Base-by-base conservation (phyloP, 2,329 filamentous ascomycete species). In the Beauveria sp. region DNA sequence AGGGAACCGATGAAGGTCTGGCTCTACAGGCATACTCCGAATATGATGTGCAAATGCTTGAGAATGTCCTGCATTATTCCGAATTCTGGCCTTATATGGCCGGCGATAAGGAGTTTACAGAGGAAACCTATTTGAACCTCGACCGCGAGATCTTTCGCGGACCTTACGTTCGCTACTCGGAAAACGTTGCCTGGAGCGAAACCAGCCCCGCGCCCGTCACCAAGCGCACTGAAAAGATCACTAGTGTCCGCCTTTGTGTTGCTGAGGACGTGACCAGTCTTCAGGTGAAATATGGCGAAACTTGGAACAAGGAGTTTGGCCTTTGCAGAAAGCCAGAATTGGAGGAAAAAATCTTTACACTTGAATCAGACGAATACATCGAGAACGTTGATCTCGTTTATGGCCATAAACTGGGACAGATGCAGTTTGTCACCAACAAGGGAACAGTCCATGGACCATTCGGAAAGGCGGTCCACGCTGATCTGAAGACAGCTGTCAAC, bases 101-200 rank as follows among this genome's bases (percentile, higher is more conserved):
- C 9, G 56, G 45, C 14, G 43, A 20, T 16, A 16, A 4, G 10
- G 5, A 20, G 9, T 24, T 50, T 28, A n/a, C 58, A 2, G n/a
- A 12, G 8, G 16, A 6, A 12, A 20, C 20, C 3, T 49, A 7
- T 38, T 49, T 6, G 38, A 34, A 9, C n/a, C 20, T 53, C 14
- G 58, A 61, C n/a, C 49, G 50, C 18, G 58, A 61, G 26, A 42
- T 61, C 40, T 61, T 61, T 22, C n/a, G n/a, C 12, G 58, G 58
- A 1, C 58, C 58, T 2, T 53, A 31, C 40, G n/a, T n/a, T 9
- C 58, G 58, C 24, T 61, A 54, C 40, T 54, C 48, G 1, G 20
- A 7, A 5, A 14, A 45, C n/a, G 38, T 40, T 3, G 2, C 16
- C 10, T 60, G 49, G 48, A 24, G 12, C 48, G 20, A 9, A 24